A percentile compares a stretch with the other conserved stretches of the same genome.
phyloP scores from a whole-genome alignment of 495 filamentous ascomycete genomes.

The Podospora didyma region DNA sequence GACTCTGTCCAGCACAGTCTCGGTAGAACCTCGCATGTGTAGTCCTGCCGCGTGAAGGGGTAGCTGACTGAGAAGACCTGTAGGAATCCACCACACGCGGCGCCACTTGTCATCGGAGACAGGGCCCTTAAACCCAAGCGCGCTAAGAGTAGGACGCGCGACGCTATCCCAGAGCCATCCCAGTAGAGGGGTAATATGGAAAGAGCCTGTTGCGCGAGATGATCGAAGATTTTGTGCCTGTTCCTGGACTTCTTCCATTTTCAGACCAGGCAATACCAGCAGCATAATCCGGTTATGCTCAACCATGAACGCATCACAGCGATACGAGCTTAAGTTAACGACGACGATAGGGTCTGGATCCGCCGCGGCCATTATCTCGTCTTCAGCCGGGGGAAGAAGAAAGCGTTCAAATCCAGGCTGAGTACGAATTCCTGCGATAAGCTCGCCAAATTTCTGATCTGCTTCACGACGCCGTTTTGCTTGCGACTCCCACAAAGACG shows the following conservation, averaged over 20 bases:
- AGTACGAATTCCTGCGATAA: background rate
- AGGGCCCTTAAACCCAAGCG: background rate
- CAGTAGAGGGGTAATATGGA: background rate
- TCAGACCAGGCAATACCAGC: background rate
- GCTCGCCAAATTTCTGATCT: background rate
- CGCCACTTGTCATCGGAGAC: too few species aligned
- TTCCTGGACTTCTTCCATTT: background rate
- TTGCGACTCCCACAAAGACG: background rate
- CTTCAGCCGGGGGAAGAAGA: background rate
- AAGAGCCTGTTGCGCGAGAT: background rate
- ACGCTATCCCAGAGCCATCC: background rate
- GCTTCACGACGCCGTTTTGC: conserved; percentile 1
- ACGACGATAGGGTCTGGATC: background rate
- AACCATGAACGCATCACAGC: background rate
- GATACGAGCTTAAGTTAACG: background rate
- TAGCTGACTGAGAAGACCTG: too few species aligned
- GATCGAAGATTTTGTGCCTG: background rate
- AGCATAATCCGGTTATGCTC: background rate
- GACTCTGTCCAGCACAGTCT: too few species aligned
- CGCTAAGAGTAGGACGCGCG: background rate
- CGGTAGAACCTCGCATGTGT: too few species aligned
- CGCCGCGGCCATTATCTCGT: conserved; percentile 1
- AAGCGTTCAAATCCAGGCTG: conserved; percentile 2
- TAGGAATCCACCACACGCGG: too few species aligned
- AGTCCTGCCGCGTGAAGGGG: too few species aligned